phyloP scores from a whole-genome alignment of 345 rosid genomes.

The sweet orange (Citrus sinensis) region DVS_A1.0 CM039163.1:35780501-35781000 shows the following conservation, averaged over 20 bases:
- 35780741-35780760: slow-evolving; percentile 16
- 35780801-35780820: slow-evolving; percentile 65
- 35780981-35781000: slow-evolving; percentile 83
- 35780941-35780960: not conserved
- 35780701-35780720: not conserved
- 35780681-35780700: not conserved
- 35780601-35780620: no score
- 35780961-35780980: slow-evolving; percentile 45
- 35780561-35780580: no score
- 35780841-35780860: slow-evolving; percentile 60
- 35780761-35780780: slow-evolving; percentile 63
- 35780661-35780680: not conserved
- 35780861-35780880: slow-evolving; percentile 36
- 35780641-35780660: not conserved
- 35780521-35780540: no score
- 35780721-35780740: not conserved
- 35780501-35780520: no score
- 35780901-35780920: not conserved
- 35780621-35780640: no score
- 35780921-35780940: not conserved
- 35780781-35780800: slow-evolving; percentile 64
- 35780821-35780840: slow-evolving; percentile 45
- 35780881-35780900: slow-evolving; percentile 38
- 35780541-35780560: no score
- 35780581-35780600: no score